Base-by-base conservation (phyloP, 768 basidiomycete species). In the Paxillus involutus region DNA sequence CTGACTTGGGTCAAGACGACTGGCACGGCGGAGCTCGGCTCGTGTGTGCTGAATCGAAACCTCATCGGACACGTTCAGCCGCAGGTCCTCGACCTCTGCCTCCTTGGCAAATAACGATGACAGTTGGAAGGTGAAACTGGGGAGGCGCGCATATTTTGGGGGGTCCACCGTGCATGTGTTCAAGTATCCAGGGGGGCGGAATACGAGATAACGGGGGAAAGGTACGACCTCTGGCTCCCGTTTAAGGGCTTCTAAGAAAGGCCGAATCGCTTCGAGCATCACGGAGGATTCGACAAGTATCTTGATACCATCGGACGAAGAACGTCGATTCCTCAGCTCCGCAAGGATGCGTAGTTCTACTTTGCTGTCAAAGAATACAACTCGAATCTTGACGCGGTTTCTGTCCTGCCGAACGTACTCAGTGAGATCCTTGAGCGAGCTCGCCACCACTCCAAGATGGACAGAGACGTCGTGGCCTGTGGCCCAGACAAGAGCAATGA, bases 1-100 rank as follows among this genome's bases (percentile, higher is more conserved):
- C 63, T 92, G 90, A 65, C 85, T 87, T 0, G 79, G 73, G 57
- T 92, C 90, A 29, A 92, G 73, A 6, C 77, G 71, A 61, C 84
- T 89, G 4, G 70, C 66, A 16, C 61, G 54, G 40, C 57, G 69
- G n/a, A 90, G 65, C 40, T 75, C 72, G 19, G 65, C 55, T 6
- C 82, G 76, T 0, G 81, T 85, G n/a, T 53, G 54, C 4, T 62
- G 73, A n/a, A 86, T 63, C 0, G 84, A 82, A 10, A 50, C 56
- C 8, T 63, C 67, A 49, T 82, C 75, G 1, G 69, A 65, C 0
- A 76, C 75, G 45, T 69, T 64, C 44, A 86, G 68, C 41, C 65
- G 69, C 13, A 82, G 57, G 44, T 77, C 73, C 7, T 60, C 61
- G 5, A 77, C 68, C 6, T 67, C 78, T 8, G 72, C 64, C 40